Base-by-base conservation (phyloP, 2,329 filamentous ascomycete genomes). In the Chrysosphaeria jannelii region DNA sequence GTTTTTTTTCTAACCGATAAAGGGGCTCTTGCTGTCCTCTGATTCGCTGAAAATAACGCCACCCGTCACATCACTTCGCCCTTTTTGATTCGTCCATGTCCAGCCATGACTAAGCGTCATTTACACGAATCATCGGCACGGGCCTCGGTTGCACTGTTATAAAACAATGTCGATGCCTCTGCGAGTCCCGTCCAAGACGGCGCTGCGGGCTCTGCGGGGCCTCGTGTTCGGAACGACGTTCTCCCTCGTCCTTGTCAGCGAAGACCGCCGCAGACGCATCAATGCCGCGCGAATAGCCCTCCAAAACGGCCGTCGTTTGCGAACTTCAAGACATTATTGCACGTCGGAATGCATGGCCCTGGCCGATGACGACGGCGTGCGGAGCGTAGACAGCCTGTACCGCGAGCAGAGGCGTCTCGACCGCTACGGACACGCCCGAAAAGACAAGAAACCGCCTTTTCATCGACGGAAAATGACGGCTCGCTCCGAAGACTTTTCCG, bases 151-250 rank as follows among this genome's bases (percentile, higher is more conserved):
- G 7, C 17, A 19, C 7, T 8, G 7, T 19, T 19, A 8, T n/a
- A n/a, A 19, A 19, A 19, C 17, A 19, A 7, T 8, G 7, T 7
- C 17, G 17, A 19, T n/a, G n/a, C 17, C 17, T 19, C 17, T 8
- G 7, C 17, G 7, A 19, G 17, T 48, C 22, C 47, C 48, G 25
- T 50, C 48, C 28, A 47, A 47, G 38, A 44, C 44, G 26, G 47
- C 46, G 31, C 35, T 52, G 31, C 46, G 45, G 34, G 41, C 46
- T 13, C 40, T 51, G 23, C 45, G 46, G 18, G 42, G 45, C 15
- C 40, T 52, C 22, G 42, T 47, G 14, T 33, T 50, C 7, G 48
- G 48, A 27, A 52, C 48, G 2, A 47, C 47, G 4, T 51, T 46
- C 36, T 45, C 46, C 12, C 34, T 51, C 20, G 44, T 43, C 14